Conservation (phyloP, 225 moss, liverwort and hornwort species). For the Sphagnum contortum region DNA sequence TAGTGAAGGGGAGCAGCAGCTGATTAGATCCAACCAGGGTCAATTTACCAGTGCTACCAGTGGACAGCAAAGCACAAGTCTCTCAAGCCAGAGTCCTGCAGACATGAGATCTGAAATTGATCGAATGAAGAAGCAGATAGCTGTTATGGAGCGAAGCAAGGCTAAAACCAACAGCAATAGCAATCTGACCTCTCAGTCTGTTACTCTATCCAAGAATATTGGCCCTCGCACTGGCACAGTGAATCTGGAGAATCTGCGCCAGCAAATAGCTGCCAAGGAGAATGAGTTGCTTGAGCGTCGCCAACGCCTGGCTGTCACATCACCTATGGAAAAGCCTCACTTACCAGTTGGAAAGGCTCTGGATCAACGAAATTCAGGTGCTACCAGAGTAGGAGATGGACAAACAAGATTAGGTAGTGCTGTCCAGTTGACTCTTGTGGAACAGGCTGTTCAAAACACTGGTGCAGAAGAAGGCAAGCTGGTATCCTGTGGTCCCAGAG, state of each 20-base stretch:
- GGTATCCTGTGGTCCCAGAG: not conserved
- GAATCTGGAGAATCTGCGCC: slow-evolving; percentile 63
- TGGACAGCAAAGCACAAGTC: slow-evolving; percentile 13
- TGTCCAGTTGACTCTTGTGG: not conserved
- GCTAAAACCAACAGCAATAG: slow-evolving; percentile 23
- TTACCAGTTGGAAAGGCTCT: slow-evolving; percentile 1
- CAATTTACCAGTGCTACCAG: slow-evolving; percentile 8
- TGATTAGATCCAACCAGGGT: slow-evolving; percentile 10
- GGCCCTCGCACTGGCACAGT: slow-evolving; percentile 21
- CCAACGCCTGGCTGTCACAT: slow-evolving; percentile 1
- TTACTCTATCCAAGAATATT: slow-evolving; percentile 17
- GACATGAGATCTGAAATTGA: slow-evolving; percentile 37
- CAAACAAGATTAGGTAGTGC: slow-evolving; percentile 4
- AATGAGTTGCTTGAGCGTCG: slow-evolving; percentile 34
- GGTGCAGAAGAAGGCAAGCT: not conserved
- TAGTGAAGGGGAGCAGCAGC: slow-evolving; percentile 62
- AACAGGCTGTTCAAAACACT: not conserved
- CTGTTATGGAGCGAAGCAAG: slow-evolving; percentile 49
- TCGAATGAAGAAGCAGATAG: slow-evolving; percentile 47
- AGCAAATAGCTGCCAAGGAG: slow-evolving; percentile 63
- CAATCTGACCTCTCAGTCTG: slow-evolving; percentile 15
- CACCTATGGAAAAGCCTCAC: slow-evolving; percentile 1
- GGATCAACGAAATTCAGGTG: slow-evolving; percentile 4
- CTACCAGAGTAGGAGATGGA: slow-evolving; percentile 8
- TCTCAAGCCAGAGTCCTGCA: slow-evolving; percentile 25